A percentile compares a stretch with the other conserved stretches of the same genome.
phyloP scores from a whole-genome alignment of 805 yeast species.

The Metschnikowia orientalis region DNA sequence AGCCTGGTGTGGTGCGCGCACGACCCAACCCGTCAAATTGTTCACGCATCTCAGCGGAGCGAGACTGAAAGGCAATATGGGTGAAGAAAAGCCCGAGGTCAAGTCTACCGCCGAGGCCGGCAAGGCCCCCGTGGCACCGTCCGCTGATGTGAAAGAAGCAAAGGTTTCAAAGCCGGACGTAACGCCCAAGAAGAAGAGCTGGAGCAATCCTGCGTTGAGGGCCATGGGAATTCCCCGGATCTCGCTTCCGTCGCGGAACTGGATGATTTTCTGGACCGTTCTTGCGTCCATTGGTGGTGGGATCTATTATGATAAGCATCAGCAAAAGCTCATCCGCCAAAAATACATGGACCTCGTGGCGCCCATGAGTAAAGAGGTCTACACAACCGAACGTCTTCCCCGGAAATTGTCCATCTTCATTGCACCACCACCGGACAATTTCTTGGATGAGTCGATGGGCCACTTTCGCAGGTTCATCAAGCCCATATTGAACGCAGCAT shows the following conservation, averaged over 20 bases:
- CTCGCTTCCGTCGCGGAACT: constrained; percentile 83
- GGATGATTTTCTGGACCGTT: constrained; percentile 85
- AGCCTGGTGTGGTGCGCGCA: constrained; percentile 4
- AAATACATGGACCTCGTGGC: constrained; percentile 62
- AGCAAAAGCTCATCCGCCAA: constrained; percentile 62
- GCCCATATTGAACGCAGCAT: constrained; percentile 80
- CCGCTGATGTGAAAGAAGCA: not conserved
- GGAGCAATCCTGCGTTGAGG: constrained; percentile 72
- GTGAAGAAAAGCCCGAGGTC: too few species aligned
- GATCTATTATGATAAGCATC: constrained; percentile 68
- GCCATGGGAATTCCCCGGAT: constrained; percentile 81
- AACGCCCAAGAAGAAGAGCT: constrained; percentile 35
- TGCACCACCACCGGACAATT: constrained; percentile 97
- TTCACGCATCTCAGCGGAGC: too few species aligned
- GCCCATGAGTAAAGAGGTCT: constrained; percentile 43
- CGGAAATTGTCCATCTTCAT: constrained; percentile 77
- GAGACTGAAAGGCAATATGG: too few species aligned
- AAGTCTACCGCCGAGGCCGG: too few species aligned
- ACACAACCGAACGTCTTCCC: constrained; percentile 50
- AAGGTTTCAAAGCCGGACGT: constrained; percentile 1
- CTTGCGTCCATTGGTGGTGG: constrained; percentile 68
- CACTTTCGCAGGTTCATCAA: constrained; percentile 77
- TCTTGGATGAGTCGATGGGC: constrained; percentile 64
- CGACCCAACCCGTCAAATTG: too few species aligned
- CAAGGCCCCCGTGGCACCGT: constrained; percentile 1